A percentile compares a stretch with the other conserved stretches of the same genome.
Evolutionary conservation across 148 eudicot genomes (phyloP).

Genomic region (Mesembryanthemum crystallinum): DNA sequence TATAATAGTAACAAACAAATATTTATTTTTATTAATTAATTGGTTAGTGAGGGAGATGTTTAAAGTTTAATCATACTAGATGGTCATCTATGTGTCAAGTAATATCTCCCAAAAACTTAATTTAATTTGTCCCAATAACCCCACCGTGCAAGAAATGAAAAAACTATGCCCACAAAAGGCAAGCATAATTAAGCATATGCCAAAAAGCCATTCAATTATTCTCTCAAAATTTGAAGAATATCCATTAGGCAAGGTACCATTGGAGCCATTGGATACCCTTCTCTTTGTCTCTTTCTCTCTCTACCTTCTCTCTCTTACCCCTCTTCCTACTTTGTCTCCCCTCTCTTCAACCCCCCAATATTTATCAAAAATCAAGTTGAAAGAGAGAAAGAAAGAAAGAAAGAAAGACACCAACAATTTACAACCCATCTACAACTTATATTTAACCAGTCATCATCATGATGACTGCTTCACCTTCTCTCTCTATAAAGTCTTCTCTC

Average conservation of each 20-base stretch:
- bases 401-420: not conserved
- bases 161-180: not conserved
- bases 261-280: conserved; percentile 16
- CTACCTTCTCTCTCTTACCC: not conserved
- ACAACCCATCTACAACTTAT: not conserved
- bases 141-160: conserved; percentile 11
- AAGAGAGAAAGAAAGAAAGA: not conserved
- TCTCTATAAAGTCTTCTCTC: conserved; percentile 42
- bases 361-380: not conserved
- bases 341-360: not conserved
- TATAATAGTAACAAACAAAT: too few relatives aligned
- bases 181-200: conserved; percentile 15
- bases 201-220: conserved; percentile 13
- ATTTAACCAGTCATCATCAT: conserved; percentile 4
- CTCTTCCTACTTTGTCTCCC: not conserved
- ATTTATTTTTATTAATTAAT: too few relatives aligned
- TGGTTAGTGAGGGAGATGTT: too few relatives aligned
- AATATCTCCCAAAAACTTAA: too few relatives aligned
- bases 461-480: conserved; percentile 42
- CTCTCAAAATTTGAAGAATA: conserved; percentile 18
- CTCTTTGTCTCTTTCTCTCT: too few relatives aligned
- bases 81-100: too few relatives aligned
- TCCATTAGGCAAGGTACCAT: conserved; percentile 14
- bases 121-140: not conserved
- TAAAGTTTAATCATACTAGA: too few relatives aligned